phyloP scores from a whole-genome alignment of 768 basidiomycete species.

The Lentinula lateritia region DNA sequence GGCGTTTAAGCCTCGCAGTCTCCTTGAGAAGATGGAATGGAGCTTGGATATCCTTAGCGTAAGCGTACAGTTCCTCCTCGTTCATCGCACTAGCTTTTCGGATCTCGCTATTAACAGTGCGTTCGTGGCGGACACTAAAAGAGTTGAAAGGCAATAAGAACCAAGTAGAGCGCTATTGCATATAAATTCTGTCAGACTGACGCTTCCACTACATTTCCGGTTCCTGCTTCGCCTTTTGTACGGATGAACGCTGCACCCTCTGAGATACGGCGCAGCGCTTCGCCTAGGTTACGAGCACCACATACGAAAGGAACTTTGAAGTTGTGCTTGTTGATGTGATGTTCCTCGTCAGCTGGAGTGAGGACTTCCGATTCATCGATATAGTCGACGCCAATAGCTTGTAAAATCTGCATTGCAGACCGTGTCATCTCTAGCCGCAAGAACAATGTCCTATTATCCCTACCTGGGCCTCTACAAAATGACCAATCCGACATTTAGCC shows the following conservation, averaged over 20 bases:
- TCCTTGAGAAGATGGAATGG: constrained; percentile 96
- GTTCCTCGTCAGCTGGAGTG: constrained; percentile 92
- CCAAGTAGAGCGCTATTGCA: background rate
- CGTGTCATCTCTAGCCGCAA: background rate
- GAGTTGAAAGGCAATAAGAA: background rate
- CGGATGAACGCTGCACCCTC: constrained; percentile 99
- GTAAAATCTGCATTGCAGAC: constrained; percentile 61
- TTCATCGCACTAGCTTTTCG: constrained; percentile 81
- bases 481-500: constrained; percentile 94
- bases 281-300: constrained; percentile 91
- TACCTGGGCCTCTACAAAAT: constrained; percentile 95
- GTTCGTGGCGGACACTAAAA: constrained; percentile 73
- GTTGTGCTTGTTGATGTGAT: constrained; percentile 94
- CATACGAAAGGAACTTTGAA: constrained; percentile 97
- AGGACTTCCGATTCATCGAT: constrained; percentile 94
- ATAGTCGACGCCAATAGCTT: constrained; percentile 93
- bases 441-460: background rate
- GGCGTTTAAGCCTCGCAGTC: constrained; percentile 84
- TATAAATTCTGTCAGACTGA: background rate
- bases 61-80: constrained; percentile 92
- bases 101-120: constrained; percentile 80
- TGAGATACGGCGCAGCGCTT: constrained; percentile 92
- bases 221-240: constrained; percentile 91
- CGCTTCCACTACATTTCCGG: constrained; percentile 89
- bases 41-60: constrained; percentile 87